These are phyloP conservation scores for Wallacemonas rigidus DNA, from an alignment of 208 protist species.

Conservation along the genomic window DNA sequence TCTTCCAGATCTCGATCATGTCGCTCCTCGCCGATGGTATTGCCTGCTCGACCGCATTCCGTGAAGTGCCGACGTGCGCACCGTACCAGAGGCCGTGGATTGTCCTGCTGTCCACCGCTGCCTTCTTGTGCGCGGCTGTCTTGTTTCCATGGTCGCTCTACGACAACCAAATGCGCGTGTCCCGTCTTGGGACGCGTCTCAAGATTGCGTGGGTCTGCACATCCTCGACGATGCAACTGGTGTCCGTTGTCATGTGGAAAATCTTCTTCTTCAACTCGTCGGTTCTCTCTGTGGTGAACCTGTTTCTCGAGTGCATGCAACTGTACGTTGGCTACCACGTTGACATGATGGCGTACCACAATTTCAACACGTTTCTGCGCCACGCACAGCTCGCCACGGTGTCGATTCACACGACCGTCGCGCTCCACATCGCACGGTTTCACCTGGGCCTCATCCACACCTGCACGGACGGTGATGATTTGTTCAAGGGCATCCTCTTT, in stretches of 20 bases:
- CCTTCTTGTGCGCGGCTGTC: conserved; percentile 37
- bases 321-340: conserved; percentile 23
- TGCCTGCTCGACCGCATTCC: conserved; percentile 63
- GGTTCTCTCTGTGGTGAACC: conserved; percentile 36
- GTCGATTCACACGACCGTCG: conserved; percentile 31
- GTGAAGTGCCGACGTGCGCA: conserved; percentile 52
- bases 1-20: conserved; percentile 47
- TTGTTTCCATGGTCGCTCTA: conserved; percentile 42
- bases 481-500: conserved; percentile 45
- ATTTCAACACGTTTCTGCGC: conserved; percentile 64
- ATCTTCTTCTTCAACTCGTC: conserved; percentile 65
- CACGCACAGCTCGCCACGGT: conserved; percentile 33
- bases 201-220: conserved; percentile 45
- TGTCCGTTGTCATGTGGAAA: conserved; percentile 71
- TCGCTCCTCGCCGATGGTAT: conserved; percentile 62
- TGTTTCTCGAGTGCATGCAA: conserved; percentile 42
- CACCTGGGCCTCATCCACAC: conserved; percentile 40
- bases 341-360: conserved; percentile 55
- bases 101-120: conserved; percentile 31
- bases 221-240: conserved; percentile 33
- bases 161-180: conserved; percentile 40
- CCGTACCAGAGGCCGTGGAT: conserved; percentile 24
- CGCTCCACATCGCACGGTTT: conserved; percentile 43
- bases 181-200: conserved; percentile 49
- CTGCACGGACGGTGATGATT: conserved; percentile 50